Percentiles rank a stretch among this genome's conserved stretches.
Evolutionary conservation across 805 yeast genomes (phyloP).

Genomic region (Myxozyma geophila): DNA sequence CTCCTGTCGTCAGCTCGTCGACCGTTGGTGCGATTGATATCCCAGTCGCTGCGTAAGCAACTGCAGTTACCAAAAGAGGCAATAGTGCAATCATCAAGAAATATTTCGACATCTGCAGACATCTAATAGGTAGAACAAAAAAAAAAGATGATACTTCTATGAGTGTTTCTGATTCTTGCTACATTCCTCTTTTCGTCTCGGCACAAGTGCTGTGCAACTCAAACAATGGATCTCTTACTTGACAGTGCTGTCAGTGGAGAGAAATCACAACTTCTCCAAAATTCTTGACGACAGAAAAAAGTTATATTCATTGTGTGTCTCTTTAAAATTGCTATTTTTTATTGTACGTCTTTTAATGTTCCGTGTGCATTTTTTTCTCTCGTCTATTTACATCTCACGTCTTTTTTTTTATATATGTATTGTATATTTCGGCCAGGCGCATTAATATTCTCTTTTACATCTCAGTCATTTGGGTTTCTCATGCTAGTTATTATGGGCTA

Average conservation of each 20-base stretch:
- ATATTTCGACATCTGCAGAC: background rate
- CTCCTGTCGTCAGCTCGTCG: slow-evolving; percentile 28
- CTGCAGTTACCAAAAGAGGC: background rate
- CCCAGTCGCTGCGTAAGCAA: slow-evolving; percentile 1
- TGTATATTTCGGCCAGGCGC: slow-evolving; percentile 2
- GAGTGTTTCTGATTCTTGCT: too few species aligned
- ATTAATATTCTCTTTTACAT: background rate
- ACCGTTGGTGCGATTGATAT: slow-evolving; percentile 16
- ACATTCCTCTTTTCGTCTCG: too few species aligned
- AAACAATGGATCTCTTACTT: too few species aligned
- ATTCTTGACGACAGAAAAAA: too few species aligned
- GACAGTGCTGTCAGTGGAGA: too few species aligned
- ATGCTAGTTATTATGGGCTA: background rate
- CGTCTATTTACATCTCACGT: background rate
- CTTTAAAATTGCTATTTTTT: background rate
- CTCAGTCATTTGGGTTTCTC: background rate
- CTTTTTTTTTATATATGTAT: background rate
- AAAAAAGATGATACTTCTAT: too few species aligned
- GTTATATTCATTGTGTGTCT: too few species aligned
- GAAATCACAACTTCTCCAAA: too few species aligned
- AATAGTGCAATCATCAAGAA: background rate
- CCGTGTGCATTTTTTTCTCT: background rate
- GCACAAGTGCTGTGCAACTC: too few species aligned
- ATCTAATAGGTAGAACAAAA: too few species aligned
- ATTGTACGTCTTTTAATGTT: background rate